These are phyloP conservation scores for Filobasidium floriforme DNA, from an alignment of 768 basidiomycete genomes.

Conservation along the genomic window DNA sequence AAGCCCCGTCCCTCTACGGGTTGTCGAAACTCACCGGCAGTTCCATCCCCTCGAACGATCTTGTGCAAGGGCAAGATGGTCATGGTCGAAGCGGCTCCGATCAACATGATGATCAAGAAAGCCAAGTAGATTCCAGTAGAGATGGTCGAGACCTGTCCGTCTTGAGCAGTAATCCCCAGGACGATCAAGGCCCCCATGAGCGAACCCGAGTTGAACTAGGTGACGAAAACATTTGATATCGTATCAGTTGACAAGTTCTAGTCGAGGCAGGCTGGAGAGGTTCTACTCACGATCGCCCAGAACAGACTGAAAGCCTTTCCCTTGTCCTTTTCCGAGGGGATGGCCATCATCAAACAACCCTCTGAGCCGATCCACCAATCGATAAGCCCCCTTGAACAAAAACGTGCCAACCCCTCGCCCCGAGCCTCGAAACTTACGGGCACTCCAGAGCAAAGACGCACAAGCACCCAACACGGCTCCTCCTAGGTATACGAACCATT, in stretches of 20 bases:
- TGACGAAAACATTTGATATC: no score
- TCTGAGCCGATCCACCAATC: slow-evolving; percentile 39
- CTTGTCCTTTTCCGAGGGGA: slow-evolving; percentile 56
- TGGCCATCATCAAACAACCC: slow-evolving; percentile 55
- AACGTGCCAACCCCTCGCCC: no score
- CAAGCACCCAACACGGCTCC: slow-evolving; percentile 53
- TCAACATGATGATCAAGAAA: slow-evolving; percentile 50
- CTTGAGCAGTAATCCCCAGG: slow-evolving; percentile 60
- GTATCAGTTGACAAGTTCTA: no score
- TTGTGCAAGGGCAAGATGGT: slow-evolving; percentile 46
- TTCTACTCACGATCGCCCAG: slow-evolving; percentile 49
- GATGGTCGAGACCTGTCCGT: slow-evolving; percentile 46
- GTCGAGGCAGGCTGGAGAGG: no score
- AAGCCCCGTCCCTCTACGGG: no score
- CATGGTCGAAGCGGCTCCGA: slow-evolving; percentile 46
- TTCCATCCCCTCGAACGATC: slow-evolving; percentile 47
- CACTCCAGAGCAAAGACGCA: slow-evolving; percentile 54
- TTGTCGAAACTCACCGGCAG: slow-evolving; percentile 45
- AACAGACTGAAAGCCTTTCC: slow-evolving; percentile 53
- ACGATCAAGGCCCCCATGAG: slow-evolving; percentile 70
- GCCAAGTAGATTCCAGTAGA: slow-evolving; percentile 44
- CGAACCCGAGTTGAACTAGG: slow-evolving; percentile 50
- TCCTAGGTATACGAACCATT: slow-evolving; percentile 51
- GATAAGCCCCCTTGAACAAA: neutral
- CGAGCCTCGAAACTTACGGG: slow-evolving; percentile 14